Percentiles rank a stretch among this genome's conserved stretches.
Conservation (phyloP, 805 yeast species). For the Hanseniaspora osmophila region DNA sequence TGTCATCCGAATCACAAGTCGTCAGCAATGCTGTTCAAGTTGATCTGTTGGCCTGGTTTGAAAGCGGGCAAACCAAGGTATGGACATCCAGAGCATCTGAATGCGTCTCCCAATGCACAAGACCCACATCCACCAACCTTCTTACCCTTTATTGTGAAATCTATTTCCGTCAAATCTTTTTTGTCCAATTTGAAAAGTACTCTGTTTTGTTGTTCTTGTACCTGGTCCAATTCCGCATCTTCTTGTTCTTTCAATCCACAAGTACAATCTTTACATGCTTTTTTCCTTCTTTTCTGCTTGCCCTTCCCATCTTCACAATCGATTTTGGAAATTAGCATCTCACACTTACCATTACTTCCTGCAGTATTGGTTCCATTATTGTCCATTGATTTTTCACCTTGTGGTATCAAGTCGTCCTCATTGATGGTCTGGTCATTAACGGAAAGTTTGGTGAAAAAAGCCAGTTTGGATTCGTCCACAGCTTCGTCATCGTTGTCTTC, state of each 20-base stretch:
- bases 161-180: slow-evolving; percentile 77
- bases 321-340: too few relatives aligned
- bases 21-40: slow-evolving; percentile 61
- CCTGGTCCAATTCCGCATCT: slow-evolving; percentile 39
- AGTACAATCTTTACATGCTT: slow-evolving; percentile 95
- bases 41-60: slow-evolving; percentile 88
- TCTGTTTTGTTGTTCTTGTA: slow-evolving; percentile 28
- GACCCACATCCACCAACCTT: slow-evolving; percentile 91
- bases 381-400: too few relatives aligned
- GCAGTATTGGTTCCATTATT: too few relatives aligned
- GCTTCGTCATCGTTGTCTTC: not conserved
- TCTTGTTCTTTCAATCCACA: slow-evolving; percentile 91
- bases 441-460: not conserved
- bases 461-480: not conserved
- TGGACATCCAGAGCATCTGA: slow-evolving; percentile 97
- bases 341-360: too few relatives aligned
- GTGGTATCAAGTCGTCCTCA: not conserved
- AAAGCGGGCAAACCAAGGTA: slow-evolving; percentile 94
- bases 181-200: slow-evolving; percentile 36
- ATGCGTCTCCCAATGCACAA: slow-evolving; percentile 95
- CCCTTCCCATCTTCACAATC: too few relatives aligned
- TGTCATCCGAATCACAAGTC: too few relatives aligned
- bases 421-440: not conserved
- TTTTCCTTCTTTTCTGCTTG: slow-evolving; percentile 28
- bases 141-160: slow-evolving; percentile 91